A percentile compares a stretch with the other conserved stretches of the same genome.
These are phyloP conservation scores for Aspergillus japonicus DNA, from an alignment of 2,329 filamentous ascomycete genomes.

Conservation along the genomic window DNA sequence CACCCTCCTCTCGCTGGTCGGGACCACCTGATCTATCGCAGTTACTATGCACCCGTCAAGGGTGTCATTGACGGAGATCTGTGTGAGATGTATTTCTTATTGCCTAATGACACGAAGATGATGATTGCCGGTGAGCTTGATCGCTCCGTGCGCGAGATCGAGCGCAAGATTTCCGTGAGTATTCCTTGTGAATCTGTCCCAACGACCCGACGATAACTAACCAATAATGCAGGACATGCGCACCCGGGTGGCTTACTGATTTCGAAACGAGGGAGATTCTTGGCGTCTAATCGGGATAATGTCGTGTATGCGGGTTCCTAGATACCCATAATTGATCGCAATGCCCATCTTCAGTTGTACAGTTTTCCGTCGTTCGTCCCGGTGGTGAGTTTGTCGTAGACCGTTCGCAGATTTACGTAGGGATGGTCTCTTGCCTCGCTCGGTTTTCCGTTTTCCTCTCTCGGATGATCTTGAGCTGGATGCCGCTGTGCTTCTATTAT, in stretches of 20 bases:
- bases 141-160: conserved; percentile 85
- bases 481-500: conserved; percentile 24
- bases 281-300: conserved; percentile 24
- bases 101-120: conserved; percentile 86
- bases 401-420: too few relatives aligned
- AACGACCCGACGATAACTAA: conserved; percentile 11
- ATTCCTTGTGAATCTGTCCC: too few relatives aligned
- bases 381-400: not conserved
- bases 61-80: conserved; percentile 95
- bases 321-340: conserved; percentile 24
- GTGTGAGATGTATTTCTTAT: conserved; percentile 82
- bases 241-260: conserved; percentile 56
- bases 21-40: conserved; percentile 92
- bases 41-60: conserved; percentile 96
- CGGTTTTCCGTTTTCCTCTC: conserved; percentile 37
- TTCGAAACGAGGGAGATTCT: conserved; percentile 10
- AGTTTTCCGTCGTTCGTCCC: not conserved
- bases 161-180: conserved; percentile 76
- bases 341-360: not conserved
- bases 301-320: conserved; percentile 22
- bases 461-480: conserved; percentile 45
- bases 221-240: conserved; percentile 51
- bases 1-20: conserved; percentile 85
- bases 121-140: conserved; percentile 94
- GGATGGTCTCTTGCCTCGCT: conserved; percentile 51